Base-by-base conservation (phyloP, 495 filamentous ascomycete genomes). In the Xeromyces bisporus region DNA sequence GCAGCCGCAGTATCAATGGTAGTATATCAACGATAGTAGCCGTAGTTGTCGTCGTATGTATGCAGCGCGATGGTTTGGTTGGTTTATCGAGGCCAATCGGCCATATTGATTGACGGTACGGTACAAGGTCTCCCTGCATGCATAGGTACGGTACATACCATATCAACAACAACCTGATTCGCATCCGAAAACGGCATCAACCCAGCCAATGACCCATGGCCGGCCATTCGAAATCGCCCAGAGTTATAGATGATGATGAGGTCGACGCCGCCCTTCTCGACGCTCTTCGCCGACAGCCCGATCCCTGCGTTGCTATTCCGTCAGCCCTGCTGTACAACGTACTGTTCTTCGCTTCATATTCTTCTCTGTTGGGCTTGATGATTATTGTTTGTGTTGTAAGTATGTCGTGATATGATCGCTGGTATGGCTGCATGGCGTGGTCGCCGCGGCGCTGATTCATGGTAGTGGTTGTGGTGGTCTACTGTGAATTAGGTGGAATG, bases 161-260 rank as follows among this genome's bases (percentile, higher is more conserved):
- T 80, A 11, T 75, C 69, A 1, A 77, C 46, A 0, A 79, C 74
- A 10, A 77, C 68, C 14, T 67, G 64, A 47, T 80, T 80, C 3
- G 75, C 75, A 44, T 81, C 72, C 6, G 72, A 69, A 51, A 77
- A 82, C 1, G 75, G 75, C 65, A 82, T 72, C 29, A 82, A 47
- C 0, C 75, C 77, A 0, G 75, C 74, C n/a, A 79, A 53, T 4
- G 73, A 77, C 1, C 75, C 75, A 13, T 68, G 55, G 1, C 75
- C 75, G 2, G 75, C 75, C 77, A 82, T 80, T 18, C 74, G 73
- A 53, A 75, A 82, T 15, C 75, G 67, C 1, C 75, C 77, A 21
- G 66, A 71, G 52, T 80, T 80, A 58, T 80, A 80, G 50, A 80
- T 58, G 34, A 80, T 66, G 33, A 80, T 75, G 15, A 79, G 60